phyloP scores from a whole-genome alignment of 2,329 filamentous ascomycete genomes.

The Claviceps humidiphila region DNA sequence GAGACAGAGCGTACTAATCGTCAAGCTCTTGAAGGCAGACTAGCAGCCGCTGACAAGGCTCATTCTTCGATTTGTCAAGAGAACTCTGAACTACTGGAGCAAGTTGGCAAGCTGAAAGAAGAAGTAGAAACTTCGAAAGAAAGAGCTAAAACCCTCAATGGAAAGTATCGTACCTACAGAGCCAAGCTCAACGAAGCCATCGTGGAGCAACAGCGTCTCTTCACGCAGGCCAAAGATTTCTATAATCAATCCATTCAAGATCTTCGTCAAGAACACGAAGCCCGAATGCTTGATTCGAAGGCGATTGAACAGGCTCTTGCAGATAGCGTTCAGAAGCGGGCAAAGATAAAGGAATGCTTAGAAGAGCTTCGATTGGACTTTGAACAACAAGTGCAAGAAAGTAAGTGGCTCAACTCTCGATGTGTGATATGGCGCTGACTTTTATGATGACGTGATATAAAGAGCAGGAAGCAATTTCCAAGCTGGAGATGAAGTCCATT shows the following conservation, averaged over 20 bases:
- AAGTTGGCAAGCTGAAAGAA: constrained; percentile 16
- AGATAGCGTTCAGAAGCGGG: constrained; percentile 17
- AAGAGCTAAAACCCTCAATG: constrained; percentile 12
- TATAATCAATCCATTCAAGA: constrained; percentile 22
- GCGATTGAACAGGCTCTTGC: constrained; percentile 16
- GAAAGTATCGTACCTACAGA: constrained; percentile 22
- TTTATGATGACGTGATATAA: background rate
- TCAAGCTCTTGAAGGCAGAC: constrained; percentile 11
- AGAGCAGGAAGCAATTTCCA: constrained; percentile 15
- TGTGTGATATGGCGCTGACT: background rate
- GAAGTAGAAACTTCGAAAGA: constrained; percentile 14
- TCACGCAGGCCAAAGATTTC: constrained; percentile 18
- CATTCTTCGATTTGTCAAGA: constrained; percentile 11
- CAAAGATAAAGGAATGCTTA: constrained; percentile 19
- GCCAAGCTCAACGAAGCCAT: constrained; percentile 31
- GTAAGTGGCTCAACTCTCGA: constrained; percentile 9
- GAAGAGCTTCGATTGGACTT: constrained; percentile 13
- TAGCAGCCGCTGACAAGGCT: constrained; percentile 14
- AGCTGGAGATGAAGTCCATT: constrained; percentile 11
- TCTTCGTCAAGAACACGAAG: constrained; percentile 19
- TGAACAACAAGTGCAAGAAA: constrained; percentile 11
- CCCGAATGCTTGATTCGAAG: constrained; percentile 11
- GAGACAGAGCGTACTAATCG: constrained; percentile 14
- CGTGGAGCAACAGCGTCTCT: constrained; percentile 32
- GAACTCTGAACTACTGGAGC: constrained; percentile 13